Base-by-base conservation (phyloP, 2,329 filamentous ascomycete genomes). In the Rhinocladiella mackenziei region DNA sequence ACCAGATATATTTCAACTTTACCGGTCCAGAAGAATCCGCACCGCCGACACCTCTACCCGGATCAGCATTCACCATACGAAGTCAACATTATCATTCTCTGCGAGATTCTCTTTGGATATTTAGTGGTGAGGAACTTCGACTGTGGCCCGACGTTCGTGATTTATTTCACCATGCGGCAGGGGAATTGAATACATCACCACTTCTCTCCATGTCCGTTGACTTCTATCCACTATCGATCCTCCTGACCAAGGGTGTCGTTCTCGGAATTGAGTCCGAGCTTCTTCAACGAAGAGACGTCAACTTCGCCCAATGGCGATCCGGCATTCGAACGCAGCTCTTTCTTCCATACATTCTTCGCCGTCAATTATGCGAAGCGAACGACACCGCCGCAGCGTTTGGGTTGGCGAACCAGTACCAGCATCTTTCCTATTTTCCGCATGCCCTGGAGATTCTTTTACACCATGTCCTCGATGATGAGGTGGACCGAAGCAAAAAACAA, bases 381-480 rank as follows among this genome's bases (percentile, higher is more conserved):
- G 84, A 86, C 60, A 83, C 83, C n/a, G 74, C 83, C 1, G 85
- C 87, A 31, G 92, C 92, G 0, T 76, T 94, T 32, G 81, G 83
- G 45, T 72, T 97, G 10, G 87, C 88, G 5, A 83, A 86, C 56
- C 84, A 89, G 56, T 97, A 95, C 61, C 82, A 89, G 57, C 76
- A 86, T 45, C 74, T 98, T 3, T 84, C 86, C 39, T 98, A 98
- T 62, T 95, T 97, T 61, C 78, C 89, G 0, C 92, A 98, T 61
- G 91, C 86, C 0, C 75, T 98, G 19, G 92, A 98, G 64, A 80
- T 98, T 31, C 74, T 98, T 14, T 74, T 98, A 9, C 92, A 98
- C 62, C 84, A 92, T 53, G 89, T 97, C 3, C 74, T 98, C 1
- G 92, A 98, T 58, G 88, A 95, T 54, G 92, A 96, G 64, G 91